phyloP scores from a whole-genome alignment of 2,329 filamentous ascomycete genomes.

The Epichloe festucae region DNA sequence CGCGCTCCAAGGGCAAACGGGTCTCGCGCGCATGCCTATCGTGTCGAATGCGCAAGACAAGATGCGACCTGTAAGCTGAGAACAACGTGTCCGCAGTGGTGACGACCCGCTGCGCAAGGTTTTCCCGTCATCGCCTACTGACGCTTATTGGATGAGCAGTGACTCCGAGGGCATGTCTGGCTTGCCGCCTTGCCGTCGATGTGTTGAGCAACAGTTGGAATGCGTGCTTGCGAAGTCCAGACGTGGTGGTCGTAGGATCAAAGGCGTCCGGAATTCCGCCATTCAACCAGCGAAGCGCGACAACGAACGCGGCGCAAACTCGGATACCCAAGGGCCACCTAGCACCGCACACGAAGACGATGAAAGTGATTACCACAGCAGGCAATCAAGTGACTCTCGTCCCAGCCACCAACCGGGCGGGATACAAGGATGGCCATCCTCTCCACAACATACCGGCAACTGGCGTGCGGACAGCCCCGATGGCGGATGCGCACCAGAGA shows the following conservation, averaged over 20 bases:
- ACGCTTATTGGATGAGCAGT: slow-evolving; percentile 9
- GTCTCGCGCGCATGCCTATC: slow-evolving; percentile 20
- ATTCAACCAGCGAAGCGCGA: slow-evolving; percentile 4
- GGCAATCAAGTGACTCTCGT: not conserved
- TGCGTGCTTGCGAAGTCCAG: slow-evolving; percentile 28
- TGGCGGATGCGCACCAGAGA: slow-evolving; percentile 6
- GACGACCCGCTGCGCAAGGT: not conserved
- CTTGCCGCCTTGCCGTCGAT: slow-evolving; percentile 24
- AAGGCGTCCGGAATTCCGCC: slow-evolving; percentile 10
- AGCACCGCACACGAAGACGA: slow-evolving; percentile 6
- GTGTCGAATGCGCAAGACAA: slow-evolving; percentile 19
- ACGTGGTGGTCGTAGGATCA: slow-evolving; percentile 24
- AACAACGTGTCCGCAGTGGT: not conserved
- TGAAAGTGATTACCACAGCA: slow-evolving; percentile 3
- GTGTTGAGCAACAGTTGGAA: slow-evolving; percentile 23
- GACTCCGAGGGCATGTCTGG: slow-evolving; percentile 22
- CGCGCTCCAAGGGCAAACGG: slow-evolving; percentile 14
- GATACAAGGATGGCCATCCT: slow-evolving; percentile 7
- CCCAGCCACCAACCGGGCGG: not conserved
- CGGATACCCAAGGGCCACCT: not conserved
- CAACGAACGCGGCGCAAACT: not conserved
- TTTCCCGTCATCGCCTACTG: slow-evolving; percentile 3
- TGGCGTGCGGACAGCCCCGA: slow-evolving; percentile 8
- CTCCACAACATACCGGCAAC: slow-evolving; percentile 7
- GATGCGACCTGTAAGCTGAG: slow-evolving; percentile 19